Base-by-base conservation (phyloP, 257 asterid genomes). In the Cordia subcordata region DNA sequence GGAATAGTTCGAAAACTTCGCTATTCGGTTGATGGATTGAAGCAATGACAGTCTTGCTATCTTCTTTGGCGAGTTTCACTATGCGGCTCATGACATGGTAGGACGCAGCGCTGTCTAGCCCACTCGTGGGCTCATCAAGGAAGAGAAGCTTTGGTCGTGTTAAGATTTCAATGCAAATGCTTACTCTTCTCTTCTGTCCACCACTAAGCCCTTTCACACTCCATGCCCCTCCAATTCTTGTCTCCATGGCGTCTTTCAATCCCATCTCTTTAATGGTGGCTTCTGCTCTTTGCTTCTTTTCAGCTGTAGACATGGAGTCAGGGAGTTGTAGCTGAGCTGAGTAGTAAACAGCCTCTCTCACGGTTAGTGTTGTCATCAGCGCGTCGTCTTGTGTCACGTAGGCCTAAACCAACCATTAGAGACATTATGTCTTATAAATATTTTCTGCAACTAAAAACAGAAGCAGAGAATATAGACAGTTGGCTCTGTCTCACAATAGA, bases 211-310 rank as follows among this genome's bases (percentile, higher is more conserved):
- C 92, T 68, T 77, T 81, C 1, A 78, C 81, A n/a, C 73, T 66
- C 91, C 87, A 80, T n/a, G n/a, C n/a, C 38, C 87, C 87, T 60
- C 91, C 91, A 12, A 84, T 79, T 60, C 83, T 68, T 1, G 92
- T 79, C 49, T 81, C 47, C 51, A 75, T 53, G 8, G 85, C 77
- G 22, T 81, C 84, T 53, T 67, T 77, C 52, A 84, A 57, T 0
- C 92, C 92, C 92, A 81, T 81, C 44, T 81, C 85, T 57, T 55
- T 75, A 2, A 81, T 84, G 0, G 77, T 68, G 0, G 57, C 52
- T 22, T 84, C 88, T 2, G 79, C 88, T 49, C 87, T 57, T 22
- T 79, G 72, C 46, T 49, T 67, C 58, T 81, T 81, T 59, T 74
- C 79, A 0, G 76, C 57, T 50, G 44, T 70, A 15, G 92, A 62